Evolutionary conservation across 106 monocot species (phyloP), one percentile per base, ranked within the genome.

Genomic region (Dioscorea alata): DNA sequence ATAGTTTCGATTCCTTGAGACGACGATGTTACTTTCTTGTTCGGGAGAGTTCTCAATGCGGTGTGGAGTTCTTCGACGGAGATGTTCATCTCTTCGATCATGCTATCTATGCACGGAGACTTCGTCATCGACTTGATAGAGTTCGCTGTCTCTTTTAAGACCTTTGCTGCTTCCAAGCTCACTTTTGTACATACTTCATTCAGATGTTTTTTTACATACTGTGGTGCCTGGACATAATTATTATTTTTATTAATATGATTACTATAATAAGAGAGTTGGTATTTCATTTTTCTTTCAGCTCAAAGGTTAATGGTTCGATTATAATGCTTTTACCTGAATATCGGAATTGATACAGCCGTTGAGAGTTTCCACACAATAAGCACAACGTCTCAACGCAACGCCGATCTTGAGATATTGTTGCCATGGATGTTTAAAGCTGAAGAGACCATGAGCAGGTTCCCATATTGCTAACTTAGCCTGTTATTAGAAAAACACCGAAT

Each of bases 401-500:
- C 83, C 79, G 4, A 86, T 56, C 32, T 74, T 79, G n/a, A 57
- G 60, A 50, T 86, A 86, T 22, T 86, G 78, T 13, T 50, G 71
- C 77, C 74, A 87, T 12, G 83, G 77, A 49, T 83, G 83, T 33
- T 63, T 48, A 57, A 87, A 80, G 0, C 58, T 22, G 23, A 83
- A 83, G 14, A 31, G 49, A 13, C 80, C 87, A 50, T 80, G 83
- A 4, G 70, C 68, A 12, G 83, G 80, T 35, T 83, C 83, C 83
- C 83, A 83, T 71, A 77, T 74, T 23, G 87, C 83, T 13, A 80
- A 64, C 53, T 83, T 80, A 42, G 76, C 74, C 66, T 86, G 77
- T 31, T 13, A 50, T 50, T 4, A 21, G 21, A 67, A 50, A 9
- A 13, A 50, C 14, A 6, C 23, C 15, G 23, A 12, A 28, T 23